A percentile compares a stretch with the other conserved stretches of the same genome.
Conservation (phyloP, 2,329 filamentous ascomycete genomes). For the Fusarium sp. region DNA sequence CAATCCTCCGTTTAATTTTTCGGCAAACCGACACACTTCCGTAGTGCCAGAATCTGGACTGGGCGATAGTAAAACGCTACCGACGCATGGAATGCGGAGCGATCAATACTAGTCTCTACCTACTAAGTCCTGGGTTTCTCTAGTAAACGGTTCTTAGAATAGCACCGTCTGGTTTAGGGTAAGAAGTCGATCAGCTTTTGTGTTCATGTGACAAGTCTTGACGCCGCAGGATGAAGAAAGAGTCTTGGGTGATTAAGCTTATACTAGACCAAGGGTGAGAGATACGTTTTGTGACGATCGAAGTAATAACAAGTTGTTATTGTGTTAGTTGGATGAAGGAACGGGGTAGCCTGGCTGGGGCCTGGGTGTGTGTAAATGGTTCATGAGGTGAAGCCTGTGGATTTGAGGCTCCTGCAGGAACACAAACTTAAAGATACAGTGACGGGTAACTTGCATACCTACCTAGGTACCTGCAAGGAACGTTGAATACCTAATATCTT, state of each 20-base stretch:
- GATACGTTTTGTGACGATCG: background rate
- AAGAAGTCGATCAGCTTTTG: background rate
- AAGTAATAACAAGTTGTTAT: background rate
- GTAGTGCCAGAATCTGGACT: background rate
- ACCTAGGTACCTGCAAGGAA: background rate
- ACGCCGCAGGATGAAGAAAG: slow-evolving; percentile 1
- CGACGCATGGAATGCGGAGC: slow-evolving; percentile 1
- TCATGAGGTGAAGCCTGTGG: background rate
- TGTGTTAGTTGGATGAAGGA: background rate
- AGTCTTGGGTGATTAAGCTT: slow-evolving; percentile 6
- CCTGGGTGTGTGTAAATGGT: background rate
- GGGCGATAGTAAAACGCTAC: background rate
- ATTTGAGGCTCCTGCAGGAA: background rate
- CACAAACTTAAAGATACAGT: background rate
- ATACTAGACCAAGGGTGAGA: background rate
- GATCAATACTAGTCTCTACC: background rate
- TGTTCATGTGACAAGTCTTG: background rate
- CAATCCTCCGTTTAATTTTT: background rate
- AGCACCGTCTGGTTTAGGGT: background rate
- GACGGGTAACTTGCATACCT: background rate
- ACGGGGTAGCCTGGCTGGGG: background rate
- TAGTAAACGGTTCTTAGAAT: background rate
- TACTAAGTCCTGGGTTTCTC: background rate
- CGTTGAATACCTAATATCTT: background rate
- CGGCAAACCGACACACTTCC: background rate